Base-by-base conservation (phyloP, 192 early-diverging fungal genomes). In the Podochytrium sp. region DNA sequence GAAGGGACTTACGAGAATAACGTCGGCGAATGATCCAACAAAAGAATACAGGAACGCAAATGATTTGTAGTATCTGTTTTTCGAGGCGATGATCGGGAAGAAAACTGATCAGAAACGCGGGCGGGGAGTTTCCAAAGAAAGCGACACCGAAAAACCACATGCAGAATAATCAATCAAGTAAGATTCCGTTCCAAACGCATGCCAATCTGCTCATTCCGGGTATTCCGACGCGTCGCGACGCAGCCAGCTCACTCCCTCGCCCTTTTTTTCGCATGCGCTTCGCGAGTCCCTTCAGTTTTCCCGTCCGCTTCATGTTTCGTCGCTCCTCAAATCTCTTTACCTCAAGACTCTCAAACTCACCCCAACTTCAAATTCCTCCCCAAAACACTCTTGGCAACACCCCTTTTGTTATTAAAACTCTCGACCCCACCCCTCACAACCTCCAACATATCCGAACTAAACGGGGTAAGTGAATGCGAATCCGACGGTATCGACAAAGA, bases 401-500 rank as follows among this genome's bases (percentile, higher is more conserved):
- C 12, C 1, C 49, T 40, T 14, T 86, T 76, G 73, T 95, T 95
- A 78, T 91, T 95, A 75, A 90, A 85, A 16, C 81, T 83, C 0
- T 84, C 68, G 37, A 84, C 81, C 47, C 90, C 78, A 47, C 85
- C 84, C 33, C 87, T 78, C 20, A 98, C 92, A 39, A 85, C 85
- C 0, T 80, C 68, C 18, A 94, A 83, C 96, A 98, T 98, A 68
- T 98, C 96, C n/a, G 80, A 91, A 79, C 90, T 93, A 58, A 99
- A 96, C 55, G 6, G 95, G 96, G 77, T 94, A 97, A 1, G 91
- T 93, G 65, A 98, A 98, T 4, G 95, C 96, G 77, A 93, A 97
- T 38, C 98, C 98, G 78, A 98, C 90, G 0, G 97, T 96, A 72
- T 99, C 97, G 86, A 95, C 82, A 80, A 92, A 95, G 1, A 99